Percentiles rank a stretch among this genome's conserved stretches.
phyloP scores from a whole-genome alignment of 768 basidiomycete species.

The Russula griseocarnosa region DNA sequence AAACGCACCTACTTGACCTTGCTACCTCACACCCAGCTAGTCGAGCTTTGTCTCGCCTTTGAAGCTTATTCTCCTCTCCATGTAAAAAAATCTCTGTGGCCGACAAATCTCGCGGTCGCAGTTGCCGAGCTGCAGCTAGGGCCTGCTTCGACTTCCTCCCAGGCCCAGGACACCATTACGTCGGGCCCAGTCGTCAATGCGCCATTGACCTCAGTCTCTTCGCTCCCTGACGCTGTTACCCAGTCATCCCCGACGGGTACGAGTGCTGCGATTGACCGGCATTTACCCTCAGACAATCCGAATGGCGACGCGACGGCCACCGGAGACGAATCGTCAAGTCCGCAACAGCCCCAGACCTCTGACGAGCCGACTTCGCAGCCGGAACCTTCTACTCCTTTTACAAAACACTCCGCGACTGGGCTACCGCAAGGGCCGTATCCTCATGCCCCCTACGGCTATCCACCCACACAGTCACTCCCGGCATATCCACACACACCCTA shows the following conservation, averaged over 20 bases:
- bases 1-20: slow-evolving; percentile 69
- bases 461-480: slow-evolving; percentile 38
- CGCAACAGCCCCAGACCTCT: neutral
- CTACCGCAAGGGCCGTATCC: slow-evolving; percentile 38
- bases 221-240: slow-evolving; percentile 17
- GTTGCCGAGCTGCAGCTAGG: slow-evolving; percentile 47
- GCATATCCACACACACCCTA: slow-evolving; percentile 67
- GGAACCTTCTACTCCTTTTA: neutral
- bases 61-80: slow-evolving; percentile 65
- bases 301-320: neutral
- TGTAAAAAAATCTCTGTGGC: slow-evolving; percentile 67
- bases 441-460: slow-evolving; percentile 54
- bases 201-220: slow-evolving; percentile 26
- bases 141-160: slow-evolving; percentile 26
- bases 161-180: slow-evolving; percentile 18
- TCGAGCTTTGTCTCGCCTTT: slow-evolving; percentile 73
- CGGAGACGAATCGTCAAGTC: neutral
- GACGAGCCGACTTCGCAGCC: neutral
- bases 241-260: slow-evolving; percentile 29
- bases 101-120: slow-evolving; percentile 59
- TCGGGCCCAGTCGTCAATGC: slow-evolving; percentile 27
- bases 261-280: neutral
- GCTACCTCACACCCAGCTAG: slow-evolving; percentile 64
- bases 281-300: neutral
- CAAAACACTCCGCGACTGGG: neutral